Evolutionary conservation across 108 stramenopile genomes (phyloP).

Genomic region (Chaetoceros tenuissimus): DNA sequence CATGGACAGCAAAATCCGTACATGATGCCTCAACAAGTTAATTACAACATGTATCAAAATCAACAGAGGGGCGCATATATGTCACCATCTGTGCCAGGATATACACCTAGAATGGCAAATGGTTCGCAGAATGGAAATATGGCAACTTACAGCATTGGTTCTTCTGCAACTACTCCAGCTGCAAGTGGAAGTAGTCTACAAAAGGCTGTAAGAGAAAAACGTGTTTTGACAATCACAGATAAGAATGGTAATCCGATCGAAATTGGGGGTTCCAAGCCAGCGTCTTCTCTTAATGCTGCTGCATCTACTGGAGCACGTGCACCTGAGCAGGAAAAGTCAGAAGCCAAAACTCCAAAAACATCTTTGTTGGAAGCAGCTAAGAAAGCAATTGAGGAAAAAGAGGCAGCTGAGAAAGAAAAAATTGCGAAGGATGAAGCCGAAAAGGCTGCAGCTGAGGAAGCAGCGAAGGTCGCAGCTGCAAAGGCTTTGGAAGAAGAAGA

Average conservation of each 20-base stretch:
- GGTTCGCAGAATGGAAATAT: no score
- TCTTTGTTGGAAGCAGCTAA: neutral
- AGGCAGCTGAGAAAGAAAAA: neutral
- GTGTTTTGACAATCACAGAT: neutral
- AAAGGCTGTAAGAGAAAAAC: neutral
- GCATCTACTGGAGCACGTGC: neutral
- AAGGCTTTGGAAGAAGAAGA: constrained; percentile 12
- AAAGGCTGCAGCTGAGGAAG: constrained; percentile 21
- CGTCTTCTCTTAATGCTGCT: no score
- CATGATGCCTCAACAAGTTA: no score
- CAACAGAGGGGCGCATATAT: no score
- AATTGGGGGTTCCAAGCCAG: neutral
- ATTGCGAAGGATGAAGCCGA: neutral
- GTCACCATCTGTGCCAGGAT: no score
- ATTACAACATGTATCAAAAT: no score
- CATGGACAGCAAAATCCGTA: no score
- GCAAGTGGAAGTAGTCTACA: neutral
- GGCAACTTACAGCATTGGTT: no score
- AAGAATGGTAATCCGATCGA: neutral
- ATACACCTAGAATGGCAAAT: no score
- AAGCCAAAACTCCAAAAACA: neutral
- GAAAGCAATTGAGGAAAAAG: neutral
- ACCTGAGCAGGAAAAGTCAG: neutral
- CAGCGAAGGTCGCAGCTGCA: constrained; percentile 11
- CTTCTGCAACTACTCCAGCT: no score